Base-by-base conservation (phyloP, 352 stramenopile species). In the Globisporangium polare region DNA sequence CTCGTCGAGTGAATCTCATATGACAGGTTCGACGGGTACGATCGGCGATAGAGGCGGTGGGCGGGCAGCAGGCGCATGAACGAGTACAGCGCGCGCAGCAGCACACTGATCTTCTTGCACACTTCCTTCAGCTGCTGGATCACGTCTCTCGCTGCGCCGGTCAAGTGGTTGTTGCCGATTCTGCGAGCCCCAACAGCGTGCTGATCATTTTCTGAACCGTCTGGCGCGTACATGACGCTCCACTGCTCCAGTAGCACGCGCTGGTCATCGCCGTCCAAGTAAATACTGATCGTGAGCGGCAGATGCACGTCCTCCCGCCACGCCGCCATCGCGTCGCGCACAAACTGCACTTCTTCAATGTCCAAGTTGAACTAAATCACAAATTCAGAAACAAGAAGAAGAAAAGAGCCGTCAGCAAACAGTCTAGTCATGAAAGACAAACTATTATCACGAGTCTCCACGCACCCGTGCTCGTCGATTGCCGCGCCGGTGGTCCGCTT, bases 81-180 rank as follows among this genome's bases (percentile, higher is more conserved):
- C 24, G 77, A 86, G 55, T 89, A 89, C 17, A 93, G 65, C 12
- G 83, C 75, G 0, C 86, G 79, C 33, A 95, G 62, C 31, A 93
- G 47, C 45, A 95, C 77, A 18, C 77, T 78, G 51, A 93, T 90
- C 26, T 85, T 75, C 66, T 93, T 92, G 62, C 82, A 84, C 22
- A 92, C 83, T 45, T 93, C 84, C 37, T 88, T 87, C 8, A 95
- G 70, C 45, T 92, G 79, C 63, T 89, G 73, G 52, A 95, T 88
- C 43, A 93, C 79, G 63, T 93, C 82, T 5, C 83, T 70, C 12
- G 72, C 78, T 0, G 77, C 74, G 22, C 70, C 50, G 3, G 62
- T 58, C 15, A 50, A 46, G 8, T 61, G 52, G 2, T 67, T 71
- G 58, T 56, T 69, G 53, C 33, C 31, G 47, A 49, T 51, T 39